Conservation (phyloP, 2,329 filamentous ascomycete genomes). For the Drechslerella coelobrocha region DNA sequence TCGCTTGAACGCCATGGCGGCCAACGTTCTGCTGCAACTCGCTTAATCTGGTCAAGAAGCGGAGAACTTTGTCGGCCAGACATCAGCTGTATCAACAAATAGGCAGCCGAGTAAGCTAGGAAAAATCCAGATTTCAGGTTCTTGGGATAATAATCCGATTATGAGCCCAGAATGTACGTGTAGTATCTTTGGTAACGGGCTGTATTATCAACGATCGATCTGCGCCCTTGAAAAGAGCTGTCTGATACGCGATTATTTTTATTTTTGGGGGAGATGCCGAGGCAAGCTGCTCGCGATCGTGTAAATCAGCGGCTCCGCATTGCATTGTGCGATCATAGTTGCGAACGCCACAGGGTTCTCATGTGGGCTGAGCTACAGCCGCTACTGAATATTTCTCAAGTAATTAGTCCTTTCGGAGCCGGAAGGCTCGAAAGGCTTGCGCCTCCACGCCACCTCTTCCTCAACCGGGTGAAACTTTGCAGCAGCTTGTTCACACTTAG, state of each 20-base stretch:
- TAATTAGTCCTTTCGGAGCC: conserved; percentile 1
- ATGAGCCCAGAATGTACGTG: not conserved
- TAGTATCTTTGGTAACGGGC: too few relatives aligned
- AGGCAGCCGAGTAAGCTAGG: not conserved
- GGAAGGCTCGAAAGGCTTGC: conserved; percentile 5
- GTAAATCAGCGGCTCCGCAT: too few relatives aligned
- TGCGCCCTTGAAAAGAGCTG: too few relatives aligned
- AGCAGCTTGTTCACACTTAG: not conserved
- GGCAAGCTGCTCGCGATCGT: too few relatives aligned
- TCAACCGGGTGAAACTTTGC: not conserved
- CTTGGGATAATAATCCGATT: not conserved
- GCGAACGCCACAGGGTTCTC: not conserved
- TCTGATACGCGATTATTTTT: too few relatives aligned
- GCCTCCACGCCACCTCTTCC: not conserved
- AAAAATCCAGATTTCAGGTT: conserved; percentile 9
- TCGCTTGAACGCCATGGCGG: conserved; percentile 10
- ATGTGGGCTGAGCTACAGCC: not conserved
- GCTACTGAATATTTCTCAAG: not conserved
- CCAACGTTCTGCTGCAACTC: conserved; percentile 19
- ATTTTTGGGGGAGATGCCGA: too few relatives aligned
- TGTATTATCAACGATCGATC: too few relatives aligned
- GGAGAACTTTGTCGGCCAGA: conserved; percentile 14
- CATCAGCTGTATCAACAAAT: not conserved
- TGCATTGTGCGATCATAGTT: too few relatives aligned
- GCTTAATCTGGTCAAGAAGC: conserved; percentile 38